Evolutionary conservation across 108 stramenopile species (phyloP).

Genomic region (Schizochytrium sp.): DNA sequence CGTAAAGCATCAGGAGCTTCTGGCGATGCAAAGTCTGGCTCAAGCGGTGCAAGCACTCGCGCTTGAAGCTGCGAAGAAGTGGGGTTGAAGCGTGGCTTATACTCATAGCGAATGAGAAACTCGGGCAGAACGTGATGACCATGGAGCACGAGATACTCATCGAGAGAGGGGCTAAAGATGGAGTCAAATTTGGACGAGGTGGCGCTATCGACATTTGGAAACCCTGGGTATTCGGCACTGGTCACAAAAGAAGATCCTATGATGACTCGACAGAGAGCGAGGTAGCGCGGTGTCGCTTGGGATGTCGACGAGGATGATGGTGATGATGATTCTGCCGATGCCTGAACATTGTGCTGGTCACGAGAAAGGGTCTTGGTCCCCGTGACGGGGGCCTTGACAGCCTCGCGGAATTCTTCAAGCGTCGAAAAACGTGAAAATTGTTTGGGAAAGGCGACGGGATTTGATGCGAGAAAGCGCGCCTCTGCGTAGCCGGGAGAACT

Average conservation of each 20-base stretch:
- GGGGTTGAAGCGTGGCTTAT: not conserved
- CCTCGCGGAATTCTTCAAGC: not conserved
- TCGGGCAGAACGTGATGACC: constrained; percentile 35
- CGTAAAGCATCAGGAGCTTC: not conserved
- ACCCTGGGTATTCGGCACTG: not conserved
- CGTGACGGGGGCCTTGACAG: not conserved
- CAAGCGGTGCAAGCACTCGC: not conserved
- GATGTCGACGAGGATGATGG: too few species aligned
- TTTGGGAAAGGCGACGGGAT: not conserved
- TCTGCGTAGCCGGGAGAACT: not conserved
- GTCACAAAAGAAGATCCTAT: constrained; percentile 26
- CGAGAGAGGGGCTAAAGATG: constrained; percentile 27
- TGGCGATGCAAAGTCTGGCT: not conserved
- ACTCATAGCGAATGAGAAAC: constrained; percentile 31
- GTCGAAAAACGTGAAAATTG: constrained; percentile 22
- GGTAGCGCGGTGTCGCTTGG: not conserved
- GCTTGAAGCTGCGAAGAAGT: not conserved
- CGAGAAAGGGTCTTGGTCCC: too few species aligned
- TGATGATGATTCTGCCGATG: too few species aligned
- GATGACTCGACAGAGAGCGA: constrained; percentile 44
- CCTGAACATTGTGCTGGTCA: too few species aligned
- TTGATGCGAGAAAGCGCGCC: not conserved
- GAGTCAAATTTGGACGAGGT: constrained; percentile 24
- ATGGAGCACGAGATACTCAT: constrained; percentile 39
- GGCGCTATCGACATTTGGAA: not conserved